Evolutionary conservation across 1,284 basidiomycete species (phyloP).

Genomic region (Tranzscheliella williamsii): DNA sequence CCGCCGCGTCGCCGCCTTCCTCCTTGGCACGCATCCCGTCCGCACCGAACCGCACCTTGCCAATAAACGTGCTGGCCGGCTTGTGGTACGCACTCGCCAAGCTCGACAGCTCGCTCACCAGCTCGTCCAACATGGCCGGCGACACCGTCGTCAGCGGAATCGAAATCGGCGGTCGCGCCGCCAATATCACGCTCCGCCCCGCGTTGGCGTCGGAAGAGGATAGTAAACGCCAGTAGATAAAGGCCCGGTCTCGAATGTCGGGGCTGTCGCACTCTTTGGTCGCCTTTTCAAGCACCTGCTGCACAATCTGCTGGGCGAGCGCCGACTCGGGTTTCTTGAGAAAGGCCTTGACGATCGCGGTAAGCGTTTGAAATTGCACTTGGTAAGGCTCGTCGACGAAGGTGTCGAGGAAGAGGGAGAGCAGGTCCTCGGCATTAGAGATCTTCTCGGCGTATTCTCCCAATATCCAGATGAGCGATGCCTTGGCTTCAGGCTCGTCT

Average conservation of each 20-base stretch:
- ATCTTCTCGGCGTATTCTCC: conserved; percentile 97
- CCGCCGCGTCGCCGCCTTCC: conserved; percentile 11
- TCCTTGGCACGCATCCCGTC: conserved; percentile 23
- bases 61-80: conserved; percentile 69
- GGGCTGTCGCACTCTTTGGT: conserved; percentile 97
- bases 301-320: conserved; percentile 75
- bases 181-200: conserved; percentile 87
- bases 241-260: conserved; percentile 92
- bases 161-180: conserved; percentile 87
- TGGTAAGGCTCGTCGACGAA: conserved; percentile 93
- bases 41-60: conserved; percentile 58
- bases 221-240: conserved; percentile 93
- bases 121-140: conserved; percentile 86
- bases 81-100: conserved; percentile 94
- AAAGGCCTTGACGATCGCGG: conserved; percentile 95
- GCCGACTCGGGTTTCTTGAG: conserved; percentile 89
- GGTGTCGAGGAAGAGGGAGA: conserved; percentile 84
- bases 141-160: conserved; percentile 88
- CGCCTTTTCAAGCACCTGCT: conserved; percentile 85
- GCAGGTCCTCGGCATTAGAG: conserved; percentile 89
- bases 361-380: conserved; percentile 92
- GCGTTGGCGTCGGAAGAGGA: conserved; percentile 85
- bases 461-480: conserved; percentile 97
- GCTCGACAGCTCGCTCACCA: conserved; percentile 70
- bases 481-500: conserved; percentile 97